Conservation (phyloP, 352 stramenopile species). For the Phytophthora uliginosa region DNA sequence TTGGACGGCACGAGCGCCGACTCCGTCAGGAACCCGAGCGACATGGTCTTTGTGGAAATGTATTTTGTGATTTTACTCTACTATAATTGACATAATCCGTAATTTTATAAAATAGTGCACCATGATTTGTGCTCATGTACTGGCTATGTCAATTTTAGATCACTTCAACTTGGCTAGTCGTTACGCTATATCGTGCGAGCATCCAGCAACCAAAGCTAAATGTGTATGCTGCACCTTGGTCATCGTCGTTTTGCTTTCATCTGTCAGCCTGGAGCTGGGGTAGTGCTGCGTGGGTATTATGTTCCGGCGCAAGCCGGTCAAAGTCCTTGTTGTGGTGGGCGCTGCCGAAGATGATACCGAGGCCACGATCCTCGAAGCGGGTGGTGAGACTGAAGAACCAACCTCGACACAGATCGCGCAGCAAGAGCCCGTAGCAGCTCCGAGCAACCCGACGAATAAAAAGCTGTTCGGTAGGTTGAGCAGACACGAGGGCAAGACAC, state of each 20-base stretch:
- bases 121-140: not conserved
- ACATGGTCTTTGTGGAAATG: constrained; percentile 58
- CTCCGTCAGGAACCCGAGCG: constrained; percentile 93
- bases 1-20: constrained; percentile 93
- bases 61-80: not conserved
- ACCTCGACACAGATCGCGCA: not conserved
- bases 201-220: not conserved
- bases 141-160: not conserved
- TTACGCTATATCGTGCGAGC: not conserved
- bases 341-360: constrained; percentile 17
- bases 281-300: constrained; percentile 10
- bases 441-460: not conserved
- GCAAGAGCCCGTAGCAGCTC: not conserved
- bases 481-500: constrained; percentile 17
- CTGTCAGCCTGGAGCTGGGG: not conserved
- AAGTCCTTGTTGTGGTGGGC: constrained; percentile 14
- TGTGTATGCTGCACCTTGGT: not conserved
- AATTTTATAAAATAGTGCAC: no score
- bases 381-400: not conserved
- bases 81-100: no score
- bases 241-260: not conserved
- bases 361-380: constrained; percentile 17
- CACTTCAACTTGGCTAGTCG: not conserved
- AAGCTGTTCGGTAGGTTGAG: constrained; percentile 6
- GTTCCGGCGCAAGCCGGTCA: constrained; percentile 26